Percentiles rank a stretch among this genome's conserved stretches.
phyloP scores from a whole-genome alignment of 2,329 filamentous ascomycete species.

The Fusarium pseudoanthophilum region DNA sequence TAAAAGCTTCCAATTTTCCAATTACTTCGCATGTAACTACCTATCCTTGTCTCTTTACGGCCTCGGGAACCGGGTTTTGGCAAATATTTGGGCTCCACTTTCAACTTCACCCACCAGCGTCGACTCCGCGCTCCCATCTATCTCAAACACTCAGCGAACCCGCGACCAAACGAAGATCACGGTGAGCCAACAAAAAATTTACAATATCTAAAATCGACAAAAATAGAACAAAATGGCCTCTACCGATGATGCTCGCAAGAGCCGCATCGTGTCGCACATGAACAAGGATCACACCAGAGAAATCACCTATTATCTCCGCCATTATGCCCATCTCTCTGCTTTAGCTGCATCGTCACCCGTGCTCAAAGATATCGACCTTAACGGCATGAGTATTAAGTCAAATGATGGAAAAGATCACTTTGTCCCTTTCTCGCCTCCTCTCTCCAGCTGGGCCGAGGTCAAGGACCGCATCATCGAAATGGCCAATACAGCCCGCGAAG shows the following conservation, averaged over 20 bases:
- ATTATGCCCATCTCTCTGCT: slow-evolving; percentile 70
- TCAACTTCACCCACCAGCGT: slow-evolving; percentile 24
- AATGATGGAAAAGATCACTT: slow-evolving; percentile 57
- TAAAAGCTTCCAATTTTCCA: background rate
- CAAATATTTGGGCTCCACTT: slow-evolving; percentile 33
- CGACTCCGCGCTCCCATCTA: background rate
- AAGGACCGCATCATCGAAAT: slow-evolving; percentile 79
- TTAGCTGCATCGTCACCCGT: slow-evolving; percentile 65
- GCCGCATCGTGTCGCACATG: slow-evolving; percentile 78
- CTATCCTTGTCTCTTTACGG: background rate
- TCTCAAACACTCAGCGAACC: background rate
- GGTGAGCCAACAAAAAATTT: background rate
- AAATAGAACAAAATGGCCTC: slow-evolving; percentile 34
- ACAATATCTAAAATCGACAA: background rate
- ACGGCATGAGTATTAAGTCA: slow-evolving; percentile 69
- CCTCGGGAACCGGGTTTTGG: background rate
- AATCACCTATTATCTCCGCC: slow-evolving; percentile 80
- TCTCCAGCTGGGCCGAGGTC: slow-evolving; percentile 74
- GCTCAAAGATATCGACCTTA: slow-evolving; percentile 73
- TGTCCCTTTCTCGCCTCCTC: slow-evolving; percentile 75
- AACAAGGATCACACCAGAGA: slow-evolving; percentile 83
- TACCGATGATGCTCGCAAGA: slow-evolving; percentile 46
- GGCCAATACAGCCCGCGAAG: slow-evolving; percentile 65
- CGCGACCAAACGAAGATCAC: background rate
- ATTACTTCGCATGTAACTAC: background rate